A percentile compares a stretch with the other conserved stretches of the same genome.
phyloP scores from a whole-genome alignment of 2,329 filamentous ascomycete species.

The Arachnomyces sp. region DNA sequence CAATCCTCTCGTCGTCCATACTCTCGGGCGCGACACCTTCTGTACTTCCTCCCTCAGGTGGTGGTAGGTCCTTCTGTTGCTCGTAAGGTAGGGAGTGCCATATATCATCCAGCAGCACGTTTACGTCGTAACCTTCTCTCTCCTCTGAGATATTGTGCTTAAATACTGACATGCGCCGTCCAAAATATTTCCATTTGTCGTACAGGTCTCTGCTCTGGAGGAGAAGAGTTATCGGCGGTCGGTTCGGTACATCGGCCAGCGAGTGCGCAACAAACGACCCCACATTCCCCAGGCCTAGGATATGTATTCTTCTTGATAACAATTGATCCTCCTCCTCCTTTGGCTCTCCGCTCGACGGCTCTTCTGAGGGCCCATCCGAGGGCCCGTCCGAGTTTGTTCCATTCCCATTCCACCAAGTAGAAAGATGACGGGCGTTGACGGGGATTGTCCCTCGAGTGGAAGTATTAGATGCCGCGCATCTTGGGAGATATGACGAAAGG shows the following conservation, averaged over 20 bases:
- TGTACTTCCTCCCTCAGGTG: background rate
- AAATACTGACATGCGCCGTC: constrained; percentile 26
- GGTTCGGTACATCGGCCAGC: constrained; percentile 48
- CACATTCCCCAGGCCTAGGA: constrained; percentile 74
- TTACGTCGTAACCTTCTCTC: constrained; percentile 36
- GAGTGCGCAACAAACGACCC: constrained; percentile 70
- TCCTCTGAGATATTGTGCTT: constrained; percentile 34
- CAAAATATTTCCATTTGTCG: constrained; percentile 24
- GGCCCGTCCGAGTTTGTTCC: background rate
- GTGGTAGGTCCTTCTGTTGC: constrained; percentile 2
- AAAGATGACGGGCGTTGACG: background rate
- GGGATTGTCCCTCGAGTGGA: constrained; percentile 4
- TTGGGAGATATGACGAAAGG: constrained; percentile 16
- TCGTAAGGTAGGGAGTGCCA: constrained; percentile 27
- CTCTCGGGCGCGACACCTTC: too few species aligned
- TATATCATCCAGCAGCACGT: constrained; percentile 26
- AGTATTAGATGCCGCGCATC: too few species aligned
- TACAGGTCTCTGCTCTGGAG: constrained; percentile 49
- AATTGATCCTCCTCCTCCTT: constrained; percentile 9
- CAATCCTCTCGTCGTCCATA: constrained; percentile 46
- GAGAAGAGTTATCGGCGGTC: constrained; percentile 70
- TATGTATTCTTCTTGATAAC: constrained; percentile 51
- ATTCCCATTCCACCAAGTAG: background rate
- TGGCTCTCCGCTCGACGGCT: constrained; percentile 2
- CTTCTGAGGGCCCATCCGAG: too few species aligned